Evolutionary conservation across 1,284 basidiomycete genomes (phyloP), one percentile per base, ranked within the genome.

Genomic region (Rhodofomes roseus): DNA sequence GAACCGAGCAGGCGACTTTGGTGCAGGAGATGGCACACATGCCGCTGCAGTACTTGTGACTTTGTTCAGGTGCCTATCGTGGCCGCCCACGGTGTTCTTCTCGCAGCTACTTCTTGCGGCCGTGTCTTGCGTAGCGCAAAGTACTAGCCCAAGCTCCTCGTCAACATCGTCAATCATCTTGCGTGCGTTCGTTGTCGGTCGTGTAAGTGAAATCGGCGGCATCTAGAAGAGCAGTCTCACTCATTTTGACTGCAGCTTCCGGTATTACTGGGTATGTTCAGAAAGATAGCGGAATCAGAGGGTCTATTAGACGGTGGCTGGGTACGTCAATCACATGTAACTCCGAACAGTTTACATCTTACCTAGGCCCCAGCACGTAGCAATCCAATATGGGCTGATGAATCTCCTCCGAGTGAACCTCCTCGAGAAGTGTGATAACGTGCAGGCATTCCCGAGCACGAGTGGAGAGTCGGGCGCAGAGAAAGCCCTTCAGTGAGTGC

Each of bases 151-250:
- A 50, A 67, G 68, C 3, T 70, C 73, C 16, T 67, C 71, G 14
- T 70, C 72, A 6, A 69, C 66, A 22, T 72, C 76, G 1, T 72
- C 77, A 23, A 72, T 75, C 25, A 66, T 90, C 27, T 92, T 88
- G 89, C 82, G 81, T 64, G 79, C 84, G 7, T 90, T 92, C 66
- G 77, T 89, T n/a, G 72, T 89, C 54, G 86, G 88, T 41, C 79
- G 90, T 56, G 90, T 92, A 72, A 25, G 64, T 55, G 4, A 14
- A 8, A n/a, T 2, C 50, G n/a, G 20, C 56, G 16, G n/a, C 5
- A 50, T 1, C 48, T 43, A 18, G n/a, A 40, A 16, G 43, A 20
- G 18, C 34, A 37, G 22, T 7, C 8, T 41, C 8, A 43, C 14
- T 20, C 34, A 56, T 18, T 6, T 22, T 44, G 2, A 22, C 27